Evolutionary conservation across 495 filamentous ascomycete species (phyloP).

Genomic region (Emericellopsis terricola): DNA sequence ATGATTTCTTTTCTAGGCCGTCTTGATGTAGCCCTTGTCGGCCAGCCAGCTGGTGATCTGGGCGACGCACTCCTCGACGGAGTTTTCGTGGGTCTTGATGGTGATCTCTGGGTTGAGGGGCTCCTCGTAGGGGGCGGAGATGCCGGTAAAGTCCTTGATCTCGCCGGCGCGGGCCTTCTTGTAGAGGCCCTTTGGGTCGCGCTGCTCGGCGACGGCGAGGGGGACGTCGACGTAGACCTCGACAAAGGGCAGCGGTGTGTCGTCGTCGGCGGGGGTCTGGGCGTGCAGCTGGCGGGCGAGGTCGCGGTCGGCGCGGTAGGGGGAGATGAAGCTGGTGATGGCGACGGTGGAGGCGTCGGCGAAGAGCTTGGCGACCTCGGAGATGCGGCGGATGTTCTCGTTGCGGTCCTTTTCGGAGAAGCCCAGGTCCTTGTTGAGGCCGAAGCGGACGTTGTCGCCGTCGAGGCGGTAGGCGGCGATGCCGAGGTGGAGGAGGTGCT

Average conservation of each 20-base stretch:
- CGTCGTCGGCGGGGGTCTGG: slow-evolving; percentile 20
- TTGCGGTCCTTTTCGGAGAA: slow-evolving; percentile 85
- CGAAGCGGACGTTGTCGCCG: slow-evolving; percentile 97
- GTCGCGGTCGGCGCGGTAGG: slow-evolving; percentile 71
- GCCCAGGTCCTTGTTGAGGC: slow-evolving; percentile 89
- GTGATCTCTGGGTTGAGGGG: slow-evolving; percentile 74
- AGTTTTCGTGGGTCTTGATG: slow-evolving; percentile 56
- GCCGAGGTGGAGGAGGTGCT: slow-evolving; percentile 73
- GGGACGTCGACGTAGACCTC: slow-evolving; percentile 85
- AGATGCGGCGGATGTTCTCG: slow-evolving; percentile 93
- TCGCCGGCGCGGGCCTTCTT: slow-evolving; percentile 86
- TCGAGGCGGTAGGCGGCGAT: slow-evolving; percentile 83
- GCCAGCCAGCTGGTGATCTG: slow-evolving; percentile 71
- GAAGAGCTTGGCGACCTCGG: slow-evolving; percentile 92
- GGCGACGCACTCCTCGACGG: slow-evolving; percentile 68
- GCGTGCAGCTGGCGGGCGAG: slow-evolving; percentile 66
- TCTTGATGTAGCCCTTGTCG: slow-evolving; percentile 17
- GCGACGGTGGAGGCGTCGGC: slow-evolving; percentile 76
- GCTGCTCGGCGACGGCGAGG: slow-evolving; percentile 75
- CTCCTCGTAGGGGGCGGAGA: slow-evolving; percentile 84
- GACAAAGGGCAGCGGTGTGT: slow-evolving; percentile 62
- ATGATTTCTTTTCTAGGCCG: not conserved
- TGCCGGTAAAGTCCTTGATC: slow-evolving; percentile 95
- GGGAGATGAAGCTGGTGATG: slow-evolving; percentile 92
- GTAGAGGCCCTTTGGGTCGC: slow-evolving; percentile 94